Percentiles rank a stretch among this genome's conserved stretches.
phyloP scores from a whole-genome alignment of 495 filamentous ascomycete species.

The Aspergillus egyptiacus region DNA sequence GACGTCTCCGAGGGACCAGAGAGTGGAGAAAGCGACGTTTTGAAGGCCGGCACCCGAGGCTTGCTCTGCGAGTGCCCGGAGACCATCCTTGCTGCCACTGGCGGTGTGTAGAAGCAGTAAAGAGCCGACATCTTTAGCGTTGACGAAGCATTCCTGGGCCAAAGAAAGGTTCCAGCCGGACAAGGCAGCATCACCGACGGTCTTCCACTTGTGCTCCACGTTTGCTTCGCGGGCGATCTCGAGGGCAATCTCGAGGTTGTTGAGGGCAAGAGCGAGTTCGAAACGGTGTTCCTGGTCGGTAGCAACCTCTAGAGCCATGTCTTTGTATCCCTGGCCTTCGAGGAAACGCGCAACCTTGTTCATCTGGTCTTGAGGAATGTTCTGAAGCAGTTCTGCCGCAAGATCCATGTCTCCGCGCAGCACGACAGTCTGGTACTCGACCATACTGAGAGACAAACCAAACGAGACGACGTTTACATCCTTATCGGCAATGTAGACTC shows the following conservation, averaged over 20 bases:
- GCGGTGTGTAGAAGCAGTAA: constrained; percentile 81
- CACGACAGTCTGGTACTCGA: constrained; percentile 96
- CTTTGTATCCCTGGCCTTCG: constrained; percentile 95
- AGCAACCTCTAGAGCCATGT: constrained; percentile 90
- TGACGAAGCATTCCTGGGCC: constrained; percentile 85
- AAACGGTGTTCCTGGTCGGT: constrained; percentile 96
- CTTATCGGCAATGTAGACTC: constrained; percentile 91
- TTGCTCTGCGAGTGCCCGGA: constrained; percentile 62
- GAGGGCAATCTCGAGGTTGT: constrained; percentile 75
- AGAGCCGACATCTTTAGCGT: constrained; percentile 84
- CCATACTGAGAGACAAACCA: constrained; percentile 83
- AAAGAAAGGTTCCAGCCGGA: constrained; percentile 78
- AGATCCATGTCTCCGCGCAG: constrained; percentile 92
- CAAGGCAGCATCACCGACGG: constrained; percentile 85
- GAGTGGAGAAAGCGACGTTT: constrained; percentile 86
- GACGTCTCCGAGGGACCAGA: constrained; percentile 82
- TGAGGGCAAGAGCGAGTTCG: constrained; percentile 79
- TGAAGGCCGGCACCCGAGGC: constrained; percentile 72
- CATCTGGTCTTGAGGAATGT: constrained; percentile 82
- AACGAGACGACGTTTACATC: constrained; percentile 89
- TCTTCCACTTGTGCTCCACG: constrained; percentile 96
- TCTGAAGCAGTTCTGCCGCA: constrained; percentile 74
- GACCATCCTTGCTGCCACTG: constrained; percentile 66
- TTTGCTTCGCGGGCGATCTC: constrained; percentile 78
- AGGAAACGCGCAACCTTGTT: constrained; percentile 98